Base-by-base conservation (phyloP, 1,284 basidiomycete genomes). In the Mycosarcoma mackinlayi region DNA sequence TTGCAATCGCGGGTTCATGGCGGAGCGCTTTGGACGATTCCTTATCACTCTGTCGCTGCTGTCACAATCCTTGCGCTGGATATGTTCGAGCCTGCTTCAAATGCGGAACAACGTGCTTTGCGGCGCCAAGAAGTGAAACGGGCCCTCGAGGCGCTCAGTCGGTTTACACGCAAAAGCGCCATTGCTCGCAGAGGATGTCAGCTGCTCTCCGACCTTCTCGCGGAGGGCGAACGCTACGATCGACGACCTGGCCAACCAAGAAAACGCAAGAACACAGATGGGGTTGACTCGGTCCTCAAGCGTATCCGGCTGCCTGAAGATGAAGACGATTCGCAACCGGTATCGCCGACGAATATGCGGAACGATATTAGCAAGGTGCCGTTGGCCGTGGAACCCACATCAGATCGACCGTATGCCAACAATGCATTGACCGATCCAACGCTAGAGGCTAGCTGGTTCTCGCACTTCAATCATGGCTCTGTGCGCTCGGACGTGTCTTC, bases 21-120 rank as follows among this genome's bases (percentile, higher is more conserved):
- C n/a, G 71, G 62, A 31, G 71, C 62, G 10, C 44, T 74, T 2
- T 74, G 71, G 71, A 74, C 71, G 13, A 74, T 70, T 18, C 62
- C 71, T 6, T 74, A 74, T 33, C 71, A 74, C 44, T 61, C 71
- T 6, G 71, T 74, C 4, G 71, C 67, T 33, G 71, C 71, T 19
- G 71, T 58, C 1, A 70, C 71, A 7, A 69, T 70, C 25, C 35
- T 74, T 37, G 71, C 71, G 38, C 42, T 74, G 14, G 63, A 70
- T 39, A 69, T 70, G 58, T 65, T 74, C 33, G 47, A 56, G 47
- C 53, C 54, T 4, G 52, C 63, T 10, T 65, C 63, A 33, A 38
- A 50, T 6, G 31, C 38, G 6, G 35, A 57, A 10, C 45, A 58
- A 21, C 55, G 60, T 14, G 46, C 55, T 16, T 23, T 42, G 42